Conservation (phyloP, 257 asterid genomes). For the Hygrophila difformis region DNA sequence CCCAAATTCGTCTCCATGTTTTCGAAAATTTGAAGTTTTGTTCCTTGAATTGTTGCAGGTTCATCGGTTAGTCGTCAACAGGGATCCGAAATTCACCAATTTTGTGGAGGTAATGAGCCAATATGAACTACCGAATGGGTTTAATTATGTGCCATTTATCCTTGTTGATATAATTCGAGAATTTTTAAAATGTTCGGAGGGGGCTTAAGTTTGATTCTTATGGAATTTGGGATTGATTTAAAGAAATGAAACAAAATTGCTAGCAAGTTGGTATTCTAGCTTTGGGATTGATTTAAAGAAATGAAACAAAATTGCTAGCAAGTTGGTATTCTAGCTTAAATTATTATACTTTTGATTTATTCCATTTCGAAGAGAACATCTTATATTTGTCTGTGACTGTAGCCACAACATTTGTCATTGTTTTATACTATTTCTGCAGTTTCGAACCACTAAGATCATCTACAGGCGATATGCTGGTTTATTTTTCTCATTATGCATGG, state of each 20-base stretch:
- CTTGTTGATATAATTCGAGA: too few relatives aligned
- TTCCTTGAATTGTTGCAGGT: slow-evolving; percentile 34
- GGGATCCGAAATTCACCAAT: slow-evolving; percentile 89
- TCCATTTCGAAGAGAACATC: too few relatives aligned
- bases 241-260: neutral
- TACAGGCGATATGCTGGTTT: slow-evolving; percentile 64
- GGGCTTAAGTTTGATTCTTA: neutral
- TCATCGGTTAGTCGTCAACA: slow-evolving; percentile 81
- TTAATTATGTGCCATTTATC: too few relatives aligned
- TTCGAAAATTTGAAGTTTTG: neutral
- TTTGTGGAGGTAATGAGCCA: slow-evolving; percentile 60
- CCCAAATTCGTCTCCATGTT: neutral
- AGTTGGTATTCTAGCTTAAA: neutral
- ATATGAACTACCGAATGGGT: too few relatives aligned
- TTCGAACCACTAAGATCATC: slow-evolving; percentile 56
- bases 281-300: neutral
- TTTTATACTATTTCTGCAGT: slow-evolving; percentile 31
- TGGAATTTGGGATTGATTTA: neutral
- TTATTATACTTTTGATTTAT: too few relatives aligned
- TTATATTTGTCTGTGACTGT: too few relatives aligned
- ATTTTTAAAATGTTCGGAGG: too few relatives aligned
- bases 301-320: neutral
- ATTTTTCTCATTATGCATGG: slow-evolving; percentile 57
- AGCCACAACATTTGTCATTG: too few relatives aligned
- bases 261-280: neutral